Base-by-base conservation (phyloP, 148 eudicot species). In the Mesembryanthemum crystallinum region DNA sequence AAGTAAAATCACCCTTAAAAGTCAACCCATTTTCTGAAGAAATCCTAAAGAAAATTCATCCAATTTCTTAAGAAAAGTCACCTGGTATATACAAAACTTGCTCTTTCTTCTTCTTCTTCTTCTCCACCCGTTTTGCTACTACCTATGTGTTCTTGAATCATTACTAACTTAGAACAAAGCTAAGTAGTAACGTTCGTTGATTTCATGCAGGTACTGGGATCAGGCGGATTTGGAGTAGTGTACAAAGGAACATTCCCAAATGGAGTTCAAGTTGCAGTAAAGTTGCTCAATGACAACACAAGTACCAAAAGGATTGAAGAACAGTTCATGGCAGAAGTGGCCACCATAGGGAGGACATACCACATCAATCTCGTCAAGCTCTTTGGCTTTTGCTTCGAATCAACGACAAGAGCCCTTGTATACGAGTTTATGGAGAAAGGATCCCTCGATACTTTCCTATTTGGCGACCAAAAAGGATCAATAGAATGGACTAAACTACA, bases 291-390 rank as follows among this genome's bases (percentile, higher is more conserved):
- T 5, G 67, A 63, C 73, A 59, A 30, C 76, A 66, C 24, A 28
- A 42, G 39, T 9, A 69, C 30, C 15, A 73, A 64, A 55, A 61
- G 51, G 25, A 75, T 71, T 10, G 71, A 73, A 67, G 74, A 77
- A 30, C 81, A 81, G 42, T 81, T 81, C 76, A 81, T 76, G 80
- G 77, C 80, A 5, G 83, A 81, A 47, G 83, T 81, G 1, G 83
- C 69, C 42, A 72, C 65, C 60, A 81, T 81, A 29, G 77, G 83
- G 11, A 49, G 79, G 30, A 81, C 83, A 8, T 76, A 81, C 55
- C 80, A 77, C 25, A 72, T 77, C 73, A 81, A 77, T 69, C 43
- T 76, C 1, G 83, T 81, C 23, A 67, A 73, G 7, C 83, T 81
- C 70, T 77, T 65, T 7, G 83, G 80, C 43, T 81, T 76, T 42